Evolutionary conservation across 2,329 filamentous ascomycete species (phyloP), one percentile per base, ranked within the genome.

Genomic region (Epichloe sp.): DNA sequence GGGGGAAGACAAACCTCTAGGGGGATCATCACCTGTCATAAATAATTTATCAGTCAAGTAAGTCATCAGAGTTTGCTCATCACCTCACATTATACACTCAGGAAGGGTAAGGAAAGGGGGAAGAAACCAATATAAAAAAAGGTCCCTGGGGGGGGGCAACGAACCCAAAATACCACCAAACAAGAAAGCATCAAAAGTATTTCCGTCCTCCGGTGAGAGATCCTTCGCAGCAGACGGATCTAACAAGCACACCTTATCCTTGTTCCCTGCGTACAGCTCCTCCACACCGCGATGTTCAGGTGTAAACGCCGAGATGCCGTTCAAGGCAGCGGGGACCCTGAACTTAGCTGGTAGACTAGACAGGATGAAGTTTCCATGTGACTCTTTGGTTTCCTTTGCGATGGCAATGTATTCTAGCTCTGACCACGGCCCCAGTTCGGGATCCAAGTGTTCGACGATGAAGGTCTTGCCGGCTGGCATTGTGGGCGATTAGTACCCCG

Each of bases 381-480:
- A 71, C 23, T 76, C 76, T 55, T 80, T 72, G 49, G 86, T 88
- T 73, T 98, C 93, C 54, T 78, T 74, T 48, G 88, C 88, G 65
- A 98, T 96, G 62, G 85, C 80, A 51, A 81, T 73, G 71, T 98
- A 98, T 72, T 98, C 93, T 49, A 97, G 79, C 56, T 88, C 82
- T 23, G 93, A 97, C 93, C 93, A 98, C 41, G 82, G 79, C 36
- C 94, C 93, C 34, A 98, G 78, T 69, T 98, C 93, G 41, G 87
- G 84, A 71, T 98, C 93, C 57, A 98, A 82, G 69, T 98, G 91
- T 74, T 97, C 91, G 60, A 97, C 90, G 62, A 97, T 86, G 70
- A 93, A 96, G 43, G 82, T 90, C 69, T 89, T 86, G 57, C 66
- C 57, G 42, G 64, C 55, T 19, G 68, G 60, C 70, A 75, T 75